Evolutionary conservation across 257 asterid genomes (phyloP), one percentile per base, ranked within the genome.

Genomic region (Capsicum pubescens): DNA sequence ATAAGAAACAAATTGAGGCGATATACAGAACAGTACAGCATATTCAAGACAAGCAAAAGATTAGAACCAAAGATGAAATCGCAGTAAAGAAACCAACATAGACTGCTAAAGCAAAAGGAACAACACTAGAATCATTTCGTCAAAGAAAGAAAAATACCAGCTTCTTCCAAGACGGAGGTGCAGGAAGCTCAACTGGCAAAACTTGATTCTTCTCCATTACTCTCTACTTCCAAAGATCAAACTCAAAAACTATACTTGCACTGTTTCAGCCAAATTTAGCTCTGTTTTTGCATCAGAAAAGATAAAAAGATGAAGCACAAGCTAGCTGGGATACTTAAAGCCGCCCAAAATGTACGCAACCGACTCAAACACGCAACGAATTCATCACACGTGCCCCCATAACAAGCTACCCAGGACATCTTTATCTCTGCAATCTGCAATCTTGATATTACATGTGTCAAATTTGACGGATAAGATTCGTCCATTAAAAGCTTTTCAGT

Each of bases 131-230:
- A 21, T 11, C 11, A 67, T 13, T 36, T 26, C 32, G 11, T 56
- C n/a, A 82, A 6, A 26, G 6, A 3, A 5, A 52, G 44, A 52
- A 19, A 39, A 56, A n/a, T 90, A 93, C 95, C 94, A 91, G 50
- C 89, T 93, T 93, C 68, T 93, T 93, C 97, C 97, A 93, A 13
- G 97, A 86, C 83, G 86, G 88, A 86, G 97, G 97, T 32, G 97
- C 97, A 7, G 93, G 90, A 36, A 93, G 95, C 91, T 93, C 95
- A 85, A 92, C 86, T 13, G 91, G 89, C 79, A 91, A 90, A 64
- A 86, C 89, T 16, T 87, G 93, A 68, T 1, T 12, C 46, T 32
- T 32, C 16, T 77, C 46, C 32, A 76, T n/a, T 14, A 11, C 19
- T 19, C 3, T 46, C 80, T 48, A 2, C 80, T n/a, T 58, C 39